Evolutionary conservation across 163 green algal genomes (phyloP).

Genomic region (Scenedesmus sp.): DNA sequence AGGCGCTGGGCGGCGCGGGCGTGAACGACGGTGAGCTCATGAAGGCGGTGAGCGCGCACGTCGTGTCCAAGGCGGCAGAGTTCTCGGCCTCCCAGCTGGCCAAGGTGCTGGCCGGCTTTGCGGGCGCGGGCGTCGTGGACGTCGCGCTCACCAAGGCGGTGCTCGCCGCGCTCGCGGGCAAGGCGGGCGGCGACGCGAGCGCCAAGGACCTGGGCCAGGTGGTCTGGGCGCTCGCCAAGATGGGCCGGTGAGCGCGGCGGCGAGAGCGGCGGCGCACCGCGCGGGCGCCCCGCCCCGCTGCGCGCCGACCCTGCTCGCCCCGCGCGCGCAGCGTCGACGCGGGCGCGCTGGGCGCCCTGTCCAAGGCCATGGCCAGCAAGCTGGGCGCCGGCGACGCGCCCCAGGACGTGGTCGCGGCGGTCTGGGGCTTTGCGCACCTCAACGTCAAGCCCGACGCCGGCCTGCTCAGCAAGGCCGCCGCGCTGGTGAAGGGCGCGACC

Average conservation of each 20-base stretch:
- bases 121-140: conserved; percentile 53
- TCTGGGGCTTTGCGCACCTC: conserved; percentile 45
- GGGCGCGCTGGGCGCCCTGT: conserved; percentile 45
- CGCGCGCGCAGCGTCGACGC: conserved; percentile 24
- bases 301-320: neutral
- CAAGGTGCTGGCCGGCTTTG: conserved; percentile 61
- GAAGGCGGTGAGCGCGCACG: conserved; percentile 25
- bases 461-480: conserved; percentile 37
- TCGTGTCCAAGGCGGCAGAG: conserved; percentile 38
- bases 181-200: conserved; percentile 46
- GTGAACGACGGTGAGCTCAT: conserved; percentile 59
- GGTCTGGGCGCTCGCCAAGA: conserved; percentile 54
- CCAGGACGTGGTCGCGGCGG: conserved; percentile 22
- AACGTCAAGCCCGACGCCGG: conserved; percentile 45
- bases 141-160: conserved; percentile 50
- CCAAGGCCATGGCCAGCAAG: conserved; percentile 53
- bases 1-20: conserved; percentile 58
- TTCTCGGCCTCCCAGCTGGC: conserved; percentile 52
- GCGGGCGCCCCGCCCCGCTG: neutral
- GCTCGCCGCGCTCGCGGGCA: conserved; percentile 52
- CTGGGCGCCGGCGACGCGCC: conserved; percentile 18
- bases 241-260: conserved; percentile 31
- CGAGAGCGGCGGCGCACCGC: too few species aligned
- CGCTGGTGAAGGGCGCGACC: conserved; percentile 40
- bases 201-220: conserved; percentile 43